Evolutionary conservation across 106 monocot species (phyloP).

Genomic region (Platanthera guangdongensis): DNA sequence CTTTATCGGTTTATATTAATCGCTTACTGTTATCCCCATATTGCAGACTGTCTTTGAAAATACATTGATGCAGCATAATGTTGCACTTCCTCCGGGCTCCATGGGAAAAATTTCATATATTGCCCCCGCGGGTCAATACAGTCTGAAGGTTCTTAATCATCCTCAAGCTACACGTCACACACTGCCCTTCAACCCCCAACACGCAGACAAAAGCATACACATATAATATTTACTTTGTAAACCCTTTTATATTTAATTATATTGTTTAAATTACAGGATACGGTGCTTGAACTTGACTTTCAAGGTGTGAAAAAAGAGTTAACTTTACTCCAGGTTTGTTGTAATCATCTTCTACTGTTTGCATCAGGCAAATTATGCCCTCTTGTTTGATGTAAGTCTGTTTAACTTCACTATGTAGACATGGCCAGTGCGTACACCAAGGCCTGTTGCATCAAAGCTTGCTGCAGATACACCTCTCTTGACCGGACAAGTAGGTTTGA

Average conservation of each 20-base stretch:
- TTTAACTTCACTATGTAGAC: constrained; percentile 31
- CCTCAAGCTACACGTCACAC: neutral
- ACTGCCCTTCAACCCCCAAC: too few species aligned
- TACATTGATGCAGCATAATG: constrained; percentile 86
- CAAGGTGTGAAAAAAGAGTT: constrained; percentile 86
- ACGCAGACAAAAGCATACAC: too few species aligned
- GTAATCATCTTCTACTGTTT: neutral
- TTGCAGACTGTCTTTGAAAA: constrained; percentile 86
- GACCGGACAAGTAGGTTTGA: constrained; percentile 77
- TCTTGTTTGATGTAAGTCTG: neutral
- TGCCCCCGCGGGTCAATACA: constrained; percentile 93
- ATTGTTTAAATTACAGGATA: constrained; percentile 44
- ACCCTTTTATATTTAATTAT: neutral
- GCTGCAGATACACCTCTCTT: constrained; percentile 97
- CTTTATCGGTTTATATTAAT: neutral
- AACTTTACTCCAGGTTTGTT: constrained; percentile 91
- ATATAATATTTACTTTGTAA: too few species aligned
- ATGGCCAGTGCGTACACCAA: constrained; percentile 95
- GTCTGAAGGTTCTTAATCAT: constrained; percentile 39
- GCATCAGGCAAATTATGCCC: neutral
- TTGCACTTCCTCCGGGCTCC: constrained; percentile 90
- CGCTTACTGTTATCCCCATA: neutral
- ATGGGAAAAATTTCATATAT: constrained; percentile 89
- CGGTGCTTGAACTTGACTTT: constrained; percentile 95
- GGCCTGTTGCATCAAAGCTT: constrained; percentile 90